Evolutionary conservation across 2,329 filamentous ascomycete species (phyloP), one percentile per base, ranked within the genome.

Genomic region (Grosmannia penicillata): DNA sequence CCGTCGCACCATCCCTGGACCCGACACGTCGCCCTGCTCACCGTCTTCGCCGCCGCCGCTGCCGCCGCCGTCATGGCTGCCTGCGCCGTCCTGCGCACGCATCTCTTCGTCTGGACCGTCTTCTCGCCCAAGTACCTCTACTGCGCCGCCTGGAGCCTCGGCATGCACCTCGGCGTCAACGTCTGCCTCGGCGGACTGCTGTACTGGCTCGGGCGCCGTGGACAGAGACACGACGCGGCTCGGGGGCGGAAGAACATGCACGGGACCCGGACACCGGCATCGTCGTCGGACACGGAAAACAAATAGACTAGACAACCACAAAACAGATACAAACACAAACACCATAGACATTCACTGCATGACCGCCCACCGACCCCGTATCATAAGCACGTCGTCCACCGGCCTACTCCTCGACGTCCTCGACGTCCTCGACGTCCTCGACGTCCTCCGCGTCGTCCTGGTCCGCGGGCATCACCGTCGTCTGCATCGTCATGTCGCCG

Each of bases 71-170:
- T 95, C 19, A 96, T 96, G 89, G 74, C 70, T 13, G 86, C 89
- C 14, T 98, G 91, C 56, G 86, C 82, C 34, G 66, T 72, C 8
- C 57, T 98, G 53, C 67, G 89, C 47, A 85, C 83, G 23, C 91
- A 98, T 65, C 58, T 98, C 41, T 98, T 98, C 55, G 87, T 98
- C 44, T 98, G 91, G 91, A 96, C 89, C 1, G 91, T 98, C 10
- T 98, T 98, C 57, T 93, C 84, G 46, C 91, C 91, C 0, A 98
- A 96, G 58, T 96, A 87, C 56, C 61, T 98, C 47, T 98, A 93
- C 56, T 82, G 77, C 46, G 80, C 91, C 66, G 85, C 81, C 13
- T 98, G 91, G 93, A 76, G 72, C 45, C 53, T 89, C 33, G 82
- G 74, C 8, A 84, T 87, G 62, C 89, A 98, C 70, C 54, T 87